Percentiles rank a stretch among this genome's conserved stretches.
phyloP scores from a whole-genome alignment of 805 yeast species.

The Blastobotrys parvus region DNA sequence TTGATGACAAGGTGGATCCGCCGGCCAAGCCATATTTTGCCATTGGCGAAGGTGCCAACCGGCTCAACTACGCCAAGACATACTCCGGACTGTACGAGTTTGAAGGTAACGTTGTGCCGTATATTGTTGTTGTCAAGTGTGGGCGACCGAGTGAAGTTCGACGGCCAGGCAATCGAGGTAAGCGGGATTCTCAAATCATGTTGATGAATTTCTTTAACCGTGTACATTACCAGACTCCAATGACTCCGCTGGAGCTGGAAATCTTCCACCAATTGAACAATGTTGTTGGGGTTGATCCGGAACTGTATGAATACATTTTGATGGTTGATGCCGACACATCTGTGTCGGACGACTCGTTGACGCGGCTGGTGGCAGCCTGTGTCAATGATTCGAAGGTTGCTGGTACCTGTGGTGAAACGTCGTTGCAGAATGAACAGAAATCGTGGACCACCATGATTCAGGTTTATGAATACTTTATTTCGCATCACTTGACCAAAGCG shows the following conservation, averaged over 20 bases:
- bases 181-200: conserved; percentile 54
- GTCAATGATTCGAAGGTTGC: conserved; percentile 49
- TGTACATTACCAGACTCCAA: conserved; percentile 50
- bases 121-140: conserved; percentile 45
- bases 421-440: conserved; percentile 44
- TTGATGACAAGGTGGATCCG: conserved; percentile 40
- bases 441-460: conserved; percentile 54
- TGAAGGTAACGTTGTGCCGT: conserved; percentile 47
- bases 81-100: conserved; percentile 55
- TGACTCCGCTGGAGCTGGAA: conserved; percentile 51
- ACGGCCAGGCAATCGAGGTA: conserved; percentile 55
- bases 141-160: conserved; percentile 47
- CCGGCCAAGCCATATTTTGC: conserved; percentile 47
- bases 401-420: conserved; percentile 59
- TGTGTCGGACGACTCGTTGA: conserved; percentile 44
- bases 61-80: conserved; percentile 53
- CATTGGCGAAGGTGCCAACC: conserved; percentile 51
- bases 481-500: conserved; percentile 57
- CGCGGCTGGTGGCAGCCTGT: conserved; percentile 50
- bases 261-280: conserved; percentile 46
- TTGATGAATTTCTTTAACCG: conserved; percentile 51
- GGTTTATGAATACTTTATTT: conserved; percentile 55
- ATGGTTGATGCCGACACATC: conserved; percentile 61
- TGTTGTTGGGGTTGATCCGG: conserved; percentile 53
- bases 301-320: conserved; percentile 45